Evolutionary conservation across 139 green algal genomes (phyloP).

Genomic region (Tetradesmus obliquus): DNA sequence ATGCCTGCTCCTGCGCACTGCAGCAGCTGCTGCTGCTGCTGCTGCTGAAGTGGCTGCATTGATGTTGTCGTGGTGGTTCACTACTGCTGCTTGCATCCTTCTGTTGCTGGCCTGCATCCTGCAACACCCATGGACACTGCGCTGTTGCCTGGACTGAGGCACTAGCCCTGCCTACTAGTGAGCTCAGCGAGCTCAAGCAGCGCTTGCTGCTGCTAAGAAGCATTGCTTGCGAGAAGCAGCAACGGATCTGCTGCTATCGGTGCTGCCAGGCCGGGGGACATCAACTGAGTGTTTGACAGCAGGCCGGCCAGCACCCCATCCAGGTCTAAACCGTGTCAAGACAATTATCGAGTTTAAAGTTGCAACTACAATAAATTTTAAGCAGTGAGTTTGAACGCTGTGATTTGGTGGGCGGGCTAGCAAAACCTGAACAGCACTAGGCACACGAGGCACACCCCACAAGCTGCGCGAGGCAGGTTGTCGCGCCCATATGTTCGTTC

Average conservation of each 20-base stretch:
- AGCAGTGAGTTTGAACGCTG: background rate
- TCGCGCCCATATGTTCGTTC: background rate
- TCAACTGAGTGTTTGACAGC: background rate
- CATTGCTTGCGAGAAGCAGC: background rate
- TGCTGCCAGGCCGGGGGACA: background rate
- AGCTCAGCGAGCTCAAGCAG: background rate
- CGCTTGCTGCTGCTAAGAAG: background rate
- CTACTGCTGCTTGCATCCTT: background rate
- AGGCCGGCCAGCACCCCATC: background rate
- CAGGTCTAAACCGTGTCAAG: background rate
- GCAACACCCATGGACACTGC: background rate
- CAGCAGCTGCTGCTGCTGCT: background rate
- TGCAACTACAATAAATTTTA: background rate
- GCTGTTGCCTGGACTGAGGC: background rate
- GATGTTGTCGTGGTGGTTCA: background rate
- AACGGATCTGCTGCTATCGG: background rate
- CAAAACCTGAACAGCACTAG: conserved; percentile 6
- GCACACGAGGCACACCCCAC: background rate
- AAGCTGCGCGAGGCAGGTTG: background rate
- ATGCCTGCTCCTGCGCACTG: background rate
- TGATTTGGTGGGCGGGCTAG: background rate
- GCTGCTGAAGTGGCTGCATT: background rate
- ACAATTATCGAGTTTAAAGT: background rate
- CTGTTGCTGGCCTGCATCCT: background rate
- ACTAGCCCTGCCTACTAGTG: background rate